A percentile compares a stretch with the other conserved stretches of the same genome.
phyloP scores from a whole-genome alignment of 179 eudicot species.

The Vitellaria paradoxa region DNA sequence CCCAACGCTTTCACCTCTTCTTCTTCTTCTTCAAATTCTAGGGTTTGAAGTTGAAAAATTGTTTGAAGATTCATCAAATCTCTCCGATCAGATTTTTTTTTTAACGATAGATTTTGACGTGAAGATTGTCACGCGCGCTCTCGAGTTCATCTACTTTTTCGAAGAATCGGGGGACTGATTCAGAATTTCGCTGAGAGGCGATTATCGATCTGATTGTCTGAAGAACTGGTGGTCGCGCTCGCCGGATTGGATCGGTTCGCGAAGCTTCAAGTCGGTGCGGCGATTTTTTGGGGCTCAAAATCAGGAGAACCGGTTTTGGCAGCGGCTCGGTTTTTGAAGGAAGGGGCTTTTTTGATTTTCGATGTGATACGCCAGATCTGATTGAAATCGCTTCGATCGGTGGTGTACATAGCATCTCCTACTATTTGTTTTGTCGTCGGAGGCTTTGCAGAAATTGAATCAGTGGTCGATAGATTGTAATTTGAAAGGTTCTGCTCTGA shows the following conservation, averaged over 20 bases:
- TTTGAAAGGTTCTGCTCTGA: background rate
- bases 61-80: no score
- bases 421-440: background rate
- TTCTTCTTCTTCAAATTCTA: no score
- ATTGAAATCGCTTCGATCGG: background rate
- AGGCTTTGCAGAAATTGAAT: background rate
- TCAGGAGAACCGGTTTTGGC: background rate
- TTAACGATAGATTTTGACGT: background rate
- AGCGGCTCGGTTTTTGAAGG: constrained; percentile 7
- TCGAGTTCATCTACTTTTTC: background rate
- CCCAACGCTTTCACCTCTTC: no score
- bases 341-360: constrained; percentile 6
- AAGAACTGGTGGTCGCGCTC: constrained; percentile 5
- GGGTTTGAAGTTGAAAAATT: no score
- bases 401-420: background rate
- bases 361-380: constrained; percentile 4
- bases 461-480: background rate
- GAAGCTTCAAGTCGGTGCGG: constrained; percentile 10
- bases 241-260: constrained; percentile 1
- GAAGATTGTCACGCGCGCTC: background rate
- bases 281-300: background rate
- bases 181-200: background rate
- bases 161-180: background rate
- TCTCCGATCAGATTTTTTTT: background rate
- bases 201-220: background rate